Evolutionary conservation across 305 asterid genomes (phyloP), one percentile per base, ranked within the genome.

Genomic region (Fraxinus albicans): DNA sequence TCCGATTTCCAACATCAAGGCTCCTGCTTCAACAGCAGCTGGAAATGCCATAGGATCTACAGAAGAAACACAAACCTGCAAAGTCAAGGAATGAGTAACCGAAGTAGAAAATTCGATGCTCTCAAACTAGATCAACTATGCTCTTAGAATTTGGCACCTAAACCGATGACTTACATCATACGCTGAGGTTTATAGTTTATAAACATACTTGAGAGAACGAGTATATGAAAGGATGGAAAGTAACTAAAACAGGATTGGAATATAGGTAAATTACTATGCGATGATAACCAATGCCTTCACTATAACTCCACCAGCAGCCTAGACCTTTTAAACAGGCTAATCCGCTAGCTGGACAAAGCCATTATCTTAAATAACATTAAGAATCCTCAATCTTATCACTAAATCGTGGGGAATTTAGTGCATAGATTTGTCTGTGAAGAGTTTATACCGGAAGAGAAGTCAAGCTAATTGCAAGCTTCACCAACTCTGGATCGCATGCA

Each of bases 21-120:
- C 99, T 82, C 99, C 99, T 31, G 98, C 99, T 90, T 95, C 97
- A 72, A 95, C 91, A 31, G 98, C 97, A 79, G 92, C 95, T 4
- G 86, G 93, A 84, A 95, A 95, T 72, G 95, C 93, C 40, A 91
- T 55, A 15, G 99, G 98, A 89, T 95, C 95, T 47, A 94, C 95
- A 38, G 98, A 93, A 79, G 99, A 95, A 79, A 95, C 98, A 82
- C 99, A 95, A 83, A 95, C 87, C 99, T 95, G 88, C 86, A 86
- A 77, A 81, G 35, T 35, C 34, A 1, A 23, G 73, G 2, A 27
- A 8, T 65, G 25, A 65, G 73, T 27, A 77, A 72, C 70, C 15
- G 36, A n/a, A 76, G 50, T 21, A 10, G 44, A 40, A 12, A 35
- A 33, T 58, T 34, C 8, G 27, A 27, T 7, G 23, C 13, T 2